Conservation (phyloP, 1,284 basidiomycete genomes). For the Leccinum fuscescens region DNA sequence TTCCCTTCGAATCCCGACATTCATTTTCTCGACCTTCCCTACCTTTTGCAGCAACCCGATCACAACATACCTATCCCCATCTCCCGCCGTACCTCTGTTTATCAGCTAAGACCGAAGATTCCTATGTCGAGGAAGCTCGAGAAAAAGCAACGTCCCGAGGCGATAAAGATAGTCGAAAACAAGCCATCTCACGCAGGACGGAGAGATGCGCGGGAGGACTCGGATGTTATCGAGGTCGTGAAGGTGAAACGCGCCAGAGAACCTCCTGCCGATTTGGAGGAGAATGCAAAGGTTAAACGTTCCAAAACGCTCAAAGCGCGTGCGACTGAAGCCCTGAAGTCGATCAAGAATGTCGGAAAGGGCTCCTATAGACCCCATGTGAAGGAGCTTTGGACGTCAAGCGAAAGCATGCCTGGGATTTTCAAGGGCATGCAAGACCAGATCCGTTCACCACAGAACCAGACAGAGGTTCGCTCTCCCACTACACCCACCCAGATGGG, state of each 20-base stretch:
- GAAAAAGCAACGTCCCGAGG: conserved; percentile 32
- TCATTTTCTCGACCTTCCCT: conserved; percentile 42
- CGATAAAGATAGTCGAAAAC: conserved; percentile 26
- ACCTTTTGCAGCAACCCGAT: conserved; percentile 28
- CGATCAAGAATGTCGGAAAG: conserved; percentile 56
- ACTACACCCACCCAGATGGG: conserved; percentile 6
- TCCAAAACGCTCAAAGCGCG: conserved; percentile 55
- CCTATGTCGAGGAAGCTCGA: conserved; percentile 33
- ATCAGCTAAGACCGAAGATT: conserved; percentile 20
- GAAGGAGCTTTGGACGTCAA: conserved; percentile 40
- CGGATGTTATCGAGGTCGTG: conserved; percentile 65
- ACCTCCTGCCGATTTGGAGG: conserved; percentile 25
- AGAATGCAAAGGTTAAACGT: conserved; percentile 38
- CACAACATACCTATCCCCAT: conserved; percentile 15
- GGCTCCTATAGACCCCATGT: conserved; percentile 37
- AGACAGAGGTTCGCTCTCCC: too few relatives aligned
- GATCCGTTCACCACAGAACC: too few relatives aligned
- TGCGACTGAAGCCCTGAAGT: conserved; percentile 59
- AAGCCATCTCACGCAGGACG: conserved; percentile 23
- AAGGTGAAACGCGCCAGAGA: conserved; percentile 54
- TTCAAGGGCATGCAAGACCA: conserved; percentile 26
- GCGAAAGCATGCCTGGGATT: conserved; percentile 26
- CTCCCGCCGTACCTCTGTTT: conserved; percentile 20
- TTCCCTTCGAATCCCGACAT: conserved; percentile 39
- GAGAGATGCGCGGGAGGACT: conserved; percentile 30